Percentiles rank a stretch among this genome's conserved stretches.
Conservation (phyloP, 192 early-diverging fungal genomes). For the Martensiomyces pterosporus region DNA sequence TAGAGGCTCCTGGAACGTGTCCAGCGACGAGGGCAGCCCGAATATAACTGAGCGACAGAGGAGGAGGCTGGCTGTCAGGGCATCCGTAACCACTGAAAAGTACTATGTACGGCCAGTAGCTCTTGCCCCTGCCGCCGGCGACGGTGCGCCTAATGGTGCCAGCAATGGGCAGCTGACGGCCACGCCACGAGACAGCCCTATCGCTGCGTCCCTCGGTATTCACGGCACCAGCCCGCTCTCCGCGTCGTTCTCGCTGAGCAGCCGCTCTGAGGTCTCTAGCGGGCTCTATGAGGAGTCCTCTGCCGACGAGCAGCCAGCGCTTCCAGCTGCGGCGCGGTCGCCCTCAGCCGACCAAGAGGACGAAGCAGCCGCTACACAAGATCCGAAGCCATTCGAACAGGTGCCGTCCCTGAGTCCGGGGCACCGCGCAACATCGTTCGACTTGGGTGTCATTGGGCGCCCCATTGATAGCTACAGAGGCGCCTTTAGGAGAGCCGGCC, state of each 20-base stretch:
- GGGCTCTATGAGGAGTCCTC: conserved; percentile 27
- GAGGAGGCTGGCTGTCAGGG: conserved; percentile 29
- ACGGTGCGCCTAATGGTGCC: neutral
- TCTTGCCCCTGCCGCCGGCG: neutral
- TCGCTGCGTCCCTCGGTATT: conserved; percentile 23
- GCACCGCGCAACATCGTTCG: conserved; percentile 46
- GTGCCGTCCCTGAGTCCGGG: neutral
- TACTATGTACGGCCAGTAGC: conserved; percentile 30
- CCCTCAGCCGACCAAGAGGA: no score
- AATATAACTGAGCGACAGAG: conserved; percentile 24
- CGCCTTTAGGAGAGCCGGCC: neutral
- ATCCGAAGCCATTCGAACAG: neutral
- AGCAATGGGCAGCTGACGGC: neutral
- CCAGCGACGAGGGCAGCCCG: conserved; percentile 16
- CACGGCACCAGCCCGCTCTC: conserved; percentile 20
- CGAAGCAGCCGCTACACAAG: neutral
- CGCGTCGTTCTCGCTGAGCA: conserved; percentile 22
- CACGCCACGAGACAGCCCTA: conserved; percentile 18
- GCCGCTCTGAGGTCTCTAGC: conserved; percentile 10
- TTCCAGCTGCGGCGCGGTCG: neutral
- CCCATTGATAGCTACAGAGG: neutral
- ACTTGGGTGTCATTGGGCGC: conserved; percentile 32
- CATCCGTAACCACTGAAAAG: conserved; percentile 23
- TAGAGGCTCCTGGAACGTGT: conserved; percentile 41
- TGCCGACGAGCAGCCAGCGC: conserved; percentile 15